Evolutionary conservation across 1,284 basidiomycete genomes (phyloP).

Genomic region (Moesziomyces globuligerus): DNA sequence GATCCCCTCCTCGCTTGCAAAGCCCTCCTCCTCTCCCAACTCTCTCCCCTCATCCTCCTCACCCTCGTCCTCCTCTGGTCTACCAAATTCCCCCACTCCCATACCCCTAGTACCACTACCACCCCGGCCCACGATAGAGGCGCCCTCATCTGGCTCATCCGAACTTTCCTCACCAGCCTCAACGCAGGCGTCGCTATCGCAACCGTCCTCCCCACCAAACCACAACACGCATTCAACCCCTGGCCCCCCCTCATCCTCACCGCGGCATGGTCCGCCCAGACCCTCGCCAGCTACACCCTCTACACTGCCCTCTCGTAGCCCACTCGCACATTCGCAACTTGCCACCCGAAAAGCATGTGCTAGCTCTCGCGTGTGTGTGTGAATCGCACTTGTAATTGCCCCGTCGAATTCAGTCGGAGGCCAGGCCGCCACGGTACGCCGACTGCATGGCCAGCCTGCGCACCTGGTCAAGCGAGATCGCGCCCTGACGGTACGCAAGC

Average conservation of each 20-base stretch:
- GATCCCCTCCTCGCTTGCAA: conserved; percentile 74
- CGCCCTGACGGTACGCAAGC: conserved; percentile 59
- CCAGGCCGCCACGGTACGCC: conserved; percentile 54
- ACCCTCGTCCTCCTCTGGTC: conserved; percentile 85
- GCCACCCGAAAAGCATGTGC: background rate
- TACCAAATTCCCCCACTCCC: conserved; percentile 58
- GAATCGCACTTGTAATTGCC: too few relatives aligned
- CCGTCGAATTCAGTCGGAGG: conserved; percentile 74
- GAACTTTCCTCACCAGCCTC: conserved; percentile 60
- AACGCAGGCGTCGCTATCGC: conserved; percentile 41
- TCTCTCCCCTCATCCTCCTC: conserved; percentile 85
- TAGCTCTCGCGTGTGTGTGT: too few relatives aligned
- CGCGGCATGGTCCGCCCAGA: conserved; percentile 75
- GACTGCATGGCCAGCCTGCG: conserved; percentile 55
- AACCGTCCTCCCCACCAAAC: conserved; percentile 14
- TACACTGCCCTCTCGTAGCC: conserved; percentile 8
- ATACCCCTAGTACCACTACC: background rate
- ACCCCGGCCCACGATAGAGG: too few relatives aligned
- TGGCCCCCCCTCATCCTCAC: conserved; percentile 77
- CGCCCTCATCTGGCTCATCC: conserved; percentile 66
- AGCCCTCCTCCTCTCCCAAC: conserved; percentile 83
- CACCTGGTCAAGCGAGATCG: conserved; percentile 63
- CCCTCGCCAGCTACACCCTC: conserved; percentile 5
- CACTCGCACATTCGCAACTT: too few relatives aligned
- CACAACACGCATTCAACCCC: too few relatives aligned